These are phyloP conservation scores for Candida caryicola DNA, from an alignment of 805 yeast species.

Conservation along the genomic window DNA sequence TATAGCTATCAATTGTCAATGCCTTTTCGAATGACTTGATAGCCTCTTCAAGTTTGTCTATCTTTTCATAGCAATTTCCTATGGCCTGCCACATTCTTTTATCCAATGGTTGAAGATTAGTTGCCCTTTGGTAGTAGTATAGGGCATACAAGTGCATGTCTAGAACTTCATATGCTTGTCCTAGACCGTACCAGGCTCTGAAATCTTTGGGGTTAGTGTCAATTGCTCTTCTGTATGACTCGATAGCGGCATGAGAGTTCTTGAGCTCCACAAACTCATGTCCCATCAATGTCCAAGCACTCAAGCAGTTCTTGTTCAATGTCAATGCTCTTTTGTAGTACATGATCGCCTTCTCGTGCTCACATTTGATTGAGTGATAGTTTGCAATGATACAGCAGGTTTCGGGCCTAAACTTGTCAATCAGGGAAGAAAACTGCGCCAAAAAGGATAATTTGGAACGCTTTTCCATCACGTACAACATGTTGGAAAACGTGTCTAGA, in stretches of 20 bases:
- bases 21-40: slow-evolving; percentile 82
- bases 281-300: slow-evolving; percentile 98
- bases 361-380: slow-evolving; percentile 85
- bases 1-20: slow-evolving; percentile 46
- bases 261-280: slow-evolving; percentile 96
- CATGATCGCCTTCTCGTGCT: slow-evolving; percentile 92
- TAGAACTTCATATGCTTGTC: slow-evolving; percentile 95
- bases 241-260: slow-evolving; percentile 96
- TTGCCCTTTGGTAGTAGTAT: slow-evolving; percentile 89
- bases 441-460: slow-evolving; percentile 76
- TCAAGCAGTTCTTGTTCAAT: slow-evolving; percentile 71
- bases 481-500: slow-evolving; percentile 90
- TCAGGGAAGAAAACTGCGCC: slow-evolving; percentile 79
- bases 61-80: slow-evolving; percentile 82
- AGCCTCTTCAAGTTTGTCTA: slow-evolving; percentile 68
- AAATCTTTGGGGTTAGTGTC: slow-evolving; percentile 87
- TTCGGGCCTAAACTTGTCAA: slow-evolving; percentile 88
- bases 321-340: slow-evolving; percentile 88
- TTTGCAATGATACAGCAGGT: slow-evolving; percentile 94
- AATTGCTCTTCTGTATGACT: slow-evolving; percentile 88
- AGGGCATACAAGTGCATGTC: slow-evolving; percentile 93
- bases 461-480: slow-evolving; percentile 90
- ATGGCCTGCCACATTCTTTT: slow-evolving; percentile 96
- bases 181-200: slow-evolving; percentile 97
- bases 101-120: slow-evolving; percentile 83